These are phyloP conservation scores for sunflower (Helianthus annuus) DNA, from an alignment of 129 eudicot genomes.

Conservation along the genomic window HanXRQr2.0-SUNRISE NC_035441.2:3457611-3458110, in stretches of 20 bases:
- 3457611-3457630: too few relatives aligned
- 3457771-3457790: neutral
- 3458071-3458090: neutral
- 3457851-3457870: neutral
- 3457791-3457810: neutral
- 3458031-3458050: too few relatives aligned
- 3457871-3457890: neutral
- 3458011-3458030: conserved; percentile 25
- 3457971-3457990: neutral
- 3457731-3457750: neutral
- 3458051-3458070: too few relatives aligned
- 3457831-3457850: conserved; percentile 2
- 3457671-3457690: too few relatives aligned
- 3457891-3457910: neutral
- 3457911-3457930: neutral
- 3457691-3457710: too few relatives aligned
- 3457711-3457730: too few relatives aligned
- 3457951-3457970: neutral
- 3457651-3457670: too few relatives aligned
- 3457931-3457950: neutral
- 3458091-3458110: conserved; percentile 1
- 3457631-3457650: too few relatives aligned
- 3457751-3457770: neutral
- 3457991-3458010: neutral
- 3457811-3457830: neutral